Evolutionary conservation across 1,284 basidiomycete species (phyloP), one percentile per base, ranked within the genome.

Genomic region (Pyrrhoderma lamaoense): DNA sequence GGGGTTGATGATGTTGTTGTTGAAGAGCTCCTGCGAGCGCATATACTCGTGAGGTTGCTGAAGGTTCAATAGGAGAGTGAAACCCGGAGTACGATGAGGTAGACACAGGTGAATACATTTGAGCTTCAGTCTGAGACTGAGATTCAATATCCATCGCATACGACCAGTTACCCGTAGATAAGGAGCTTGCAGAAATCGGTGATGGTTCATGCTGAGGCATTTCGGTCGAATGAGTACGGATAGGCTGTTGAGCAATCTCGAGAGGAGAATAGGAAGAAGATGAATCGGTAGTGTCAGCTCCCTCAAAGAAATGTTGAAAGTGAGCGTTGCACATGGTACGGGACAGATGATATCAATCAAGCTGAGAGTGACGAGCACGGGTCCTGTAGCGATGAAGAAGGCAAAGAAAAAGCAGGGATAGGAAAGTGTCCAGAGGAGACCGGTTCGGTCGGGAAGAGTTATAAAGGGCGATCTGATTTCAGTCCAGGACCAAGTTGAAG

Each of bases 21-120:
- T 53, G 51, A 19, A 53, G 45, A 31, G 51, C 51, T 11, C 51
- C 51, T 34, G 51, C 51, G n/a, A 53, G 40, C 11, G 51, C 51
- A 35, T 53, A 53, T 23, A 42, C 39, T n/a, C 46, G 51, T 31
- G 51, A 35, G 13, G 19, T 47, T 40, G 39, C 27, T 31, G 27
- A 31, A 31, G 27, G 37, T 27, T 47, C 45, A n/a, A 48, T 25
- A 27, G 45, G 51, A 11, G 51, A 42, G 31, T 49, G 47, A 43
- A 49, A 49, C 27, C 42, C 25, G 13, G 47, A 22, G 37, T 31
- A 45, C 5, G 47, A 36, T 23, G 39, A 16, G 8, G 52, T 11
- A 4, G 52, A 37, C 19, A 42, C 37, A 3, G 52, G 42, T 19
- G 52, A 34, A 35, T 49, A 45, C 50, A 52, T 46, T 37, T 36